These are phyloP conservation scores for Plantago ovata DNA, from an alignment of 257 asterid genomes.

Conservation along the genomic window DNA sequence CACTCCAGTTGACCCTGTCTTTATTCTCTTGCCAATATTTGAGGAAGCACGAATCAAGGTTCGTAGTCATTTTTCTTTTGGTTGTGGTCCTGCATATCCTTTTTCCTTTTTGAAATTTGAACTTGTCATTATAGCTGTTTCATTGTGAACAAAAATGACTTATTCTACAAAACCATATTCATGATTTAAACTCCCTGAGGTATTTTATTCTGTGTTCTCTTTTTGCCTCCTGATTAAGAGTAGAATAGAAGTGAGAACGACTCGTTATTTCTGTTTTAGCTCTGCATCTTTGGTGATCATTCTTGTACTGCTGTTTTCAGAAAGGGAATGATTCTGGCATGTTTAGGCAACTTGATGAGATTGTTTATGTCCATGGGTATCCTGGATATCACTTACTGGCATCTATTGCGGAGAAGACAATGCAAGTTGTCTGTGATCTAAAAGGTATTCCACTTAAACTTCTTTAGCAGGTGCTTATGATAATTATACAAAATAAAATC, in stretches of 20 bases:
- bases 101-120: conserved; percentile 6
- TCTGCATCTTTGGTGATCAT: conserved; percentile 15
- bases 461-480: not conserved
- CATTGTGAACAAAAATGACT: conserved; percentile 14
- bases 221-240: conserved; percentile 2
- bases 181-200: conserved; percentile 1
- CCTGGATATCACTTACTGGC: conserved; percentile 71
- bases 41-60: conserved; percentile 98
- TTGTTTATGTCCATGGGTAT: conserved; percentile 56
- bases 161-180: conserved; percentile 10
- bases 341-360: conserved; percentile 94
- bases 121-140: not conserved
- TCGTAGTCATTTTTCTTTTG: conserved; percentile 12
- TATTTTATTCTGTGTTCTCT: conserved; percentile 4
- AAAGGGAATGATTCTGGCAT: conserved; percentile 78
- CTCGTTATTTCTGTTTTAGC: not conserved
- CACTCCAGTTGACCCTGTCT: conserved; percentile 91
- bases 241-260: not conserved
- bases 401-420: conserved; percentile 61
- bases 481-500: not conserved
- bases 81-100: conserved; percentile 7
- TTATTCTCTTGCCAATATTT: conserved; percentile 78
- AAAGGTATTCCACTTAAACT: conserved; percentile 68
- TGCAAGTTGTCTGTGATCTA: conserved; percentile 88
- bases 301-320: conserved; percentile 37